A percentile compares a stretch with the other conserved stretches of the same genome.
Evolutionary conservation across 352 stramenopile species (phyloP).

Genomic region (Globisporangium rhizosaccharum): DNA sequence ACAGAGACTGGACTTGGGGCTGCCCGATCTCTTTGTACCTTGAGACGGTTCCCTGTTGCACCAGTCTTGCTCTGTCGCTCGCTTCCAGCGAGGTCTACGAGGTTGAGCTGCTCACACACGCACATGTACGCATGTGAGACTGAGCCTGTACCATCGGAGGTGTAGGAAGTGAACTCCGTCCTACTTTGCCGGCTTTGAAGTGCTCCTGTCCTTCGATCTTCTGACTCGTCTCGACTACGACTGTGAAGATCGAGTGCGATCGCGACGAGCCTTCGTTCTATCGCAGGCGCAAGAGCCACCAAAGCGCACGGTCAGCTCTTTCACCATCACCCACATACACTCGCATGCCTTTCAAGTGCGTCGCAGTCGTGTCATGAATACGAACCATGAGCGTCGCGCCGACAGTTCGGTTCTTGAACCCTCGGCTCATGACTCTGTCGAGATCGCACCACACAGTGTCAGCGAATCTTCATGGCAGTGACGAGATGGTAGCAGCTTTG

Average conservation of each 20-base stretch:
- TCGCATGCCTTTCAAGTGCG: too few relatives aligned
- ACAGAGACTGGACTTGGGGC: neutral
- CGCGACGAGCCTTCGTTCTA: conserved; percentile 73
- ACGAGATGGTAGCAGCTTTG: neutral
- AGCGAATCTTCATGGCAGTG: neutral
- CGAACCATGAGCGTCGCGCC: conserved; percentile 76
- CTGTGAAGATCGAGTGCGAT: conserved; percentile 85
- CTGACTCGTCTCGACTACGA: conserved; percentile 78
- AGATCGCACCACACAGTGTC: neutral
- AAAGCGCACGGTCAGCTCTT: neutral
- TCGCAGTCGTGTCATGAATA: neutral
- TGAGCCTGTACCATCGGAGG: too few relatives aligned
- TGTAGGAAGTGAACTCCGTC: neutral
- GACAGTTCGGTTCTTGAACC: conserved; percentile 83
- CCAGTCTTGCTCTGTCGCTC: conserved; percentile 84
- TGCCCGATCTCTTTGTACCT: conserved; percentile 19
- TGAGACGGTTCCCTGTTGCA: conserved; percentile 69
- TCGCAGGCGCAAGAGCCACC: neutral
- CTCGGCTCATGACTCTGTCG: conserved; percentile 55
- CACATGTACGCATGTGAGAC: conserved; percentile 17
- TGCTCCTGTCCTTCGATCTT: conserved; percentile 69
- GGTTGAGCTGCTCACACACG: conserved; percentile 42
- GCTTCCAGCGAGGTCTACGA: conserved; percentile 77
- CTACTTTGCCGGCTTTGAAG: conserved; percentile 77
- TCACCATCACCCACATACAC: neutral